A percentile compares a stretch with the other conserved stretches of the same genome.
phyloP scores from a whole-genome alignment of 2,329 filamentous ascomycete genomes.

The Botrytis hyacinthi region DNA sequence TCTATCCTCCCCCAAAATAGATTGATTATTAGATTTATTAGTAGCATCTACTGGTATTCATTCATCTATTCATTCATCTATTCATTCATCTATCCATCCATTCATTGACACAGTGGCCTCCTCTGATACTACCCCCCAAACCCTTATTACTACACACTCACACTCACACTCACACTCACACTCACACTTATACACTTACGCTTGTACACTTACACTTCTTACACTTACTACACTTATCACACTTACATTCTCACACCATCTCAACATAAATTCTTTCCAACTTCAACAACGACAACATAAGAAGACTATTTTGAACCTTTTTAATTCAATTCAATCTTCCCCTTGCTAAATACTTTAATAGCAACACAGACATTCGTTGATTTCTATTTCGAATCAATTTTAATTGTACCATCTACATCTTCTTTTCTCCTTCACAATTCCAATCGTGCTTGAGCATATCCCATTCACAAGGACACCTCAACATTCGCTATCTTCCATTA shows the following conservation, averaged over 20 bases:
- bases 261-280: neutral
- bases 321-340: neutral
- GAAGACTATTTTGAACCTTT: neutral
- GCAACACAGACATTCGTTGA: conserved; percentile 8
- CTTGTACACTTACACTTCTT: no score
- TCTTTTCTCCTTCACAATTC: neutral
- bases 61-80: no score
- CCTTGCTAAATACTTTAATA: conserved; percentile 7
- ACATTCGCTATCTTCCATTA: neutral
- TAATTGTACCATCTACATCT: conserved; percentile 1
- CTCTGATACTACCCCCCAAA: neutral
- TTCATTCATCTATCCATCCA: no score
- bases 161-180: no score
- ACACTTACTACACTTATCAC: no score
- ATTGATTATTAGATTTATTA: neutral
- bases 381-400: conserved; percentile 3
- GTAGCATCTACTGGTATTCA: neutral
- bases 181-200: neutral
- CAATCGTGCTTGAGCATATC: neutral
- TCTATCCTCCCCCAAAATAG: neutral
- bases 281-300: neutral
- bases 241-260: neutral
- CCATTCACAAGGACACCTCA: conserved; percentile 7
- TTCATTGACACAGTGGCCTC: conserved; percentile 8
- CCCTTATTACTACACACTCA: neutral